Percentiles rank a stretch among this genome's conserved stretches.
Conservation (phyloP, 495 filamentous ascomycete species). For the Hyaloscypha variabilis region DNA sequence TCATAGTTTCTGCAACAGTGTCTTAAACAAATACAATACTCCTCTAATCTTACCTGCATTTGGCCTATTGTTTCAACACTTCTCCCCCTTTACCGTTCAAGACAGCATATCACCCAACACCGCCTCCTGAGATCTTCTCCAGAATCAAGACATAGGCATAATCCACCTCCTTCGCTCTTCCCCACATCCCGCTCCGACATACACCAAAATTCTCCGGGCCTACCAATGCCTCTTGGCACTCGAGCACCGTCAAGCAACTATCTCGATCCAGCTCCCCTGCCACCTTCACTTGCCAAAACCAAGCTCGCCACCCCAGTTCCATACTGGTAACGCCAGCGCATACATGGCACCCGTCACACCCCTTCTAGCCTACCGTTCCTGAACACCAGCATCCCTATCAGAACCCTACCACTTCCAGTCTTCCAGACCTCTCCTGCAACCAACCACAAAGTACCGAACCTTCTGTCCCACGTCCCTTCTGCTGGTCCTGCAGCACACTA, state of each 20-base stretch:
- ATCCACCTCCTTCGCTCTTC: not conserved
- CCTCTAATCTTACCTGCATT: conserved; percentile 2
- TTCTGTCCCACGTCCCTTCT: not conserved
- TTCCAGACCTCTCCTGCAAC: too few relatives aligned
- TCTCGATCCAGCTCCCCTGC: not conserved
- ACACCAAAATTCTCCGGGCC: conserved; percentile 1
- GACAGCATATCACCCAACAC: conserved; percentile 3
- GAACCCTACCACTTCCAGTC: too few relatives aligned
- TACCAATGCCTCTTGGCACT: not conserved
- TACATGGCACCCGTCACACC: not conserved
- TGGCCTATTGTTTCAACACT: not conserved
- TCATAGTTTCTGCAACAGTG: not conserved
- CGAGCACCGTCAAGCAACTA: not conserved
- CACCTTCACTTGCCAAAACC: not conserved
- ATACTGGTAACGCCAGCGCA: not conserved
- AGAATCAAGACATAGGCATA: not conserved
- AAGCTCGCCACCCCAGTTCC: not conserved
- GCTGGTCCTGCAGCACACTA: not conserved
- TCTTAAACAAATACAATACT: not conserved
- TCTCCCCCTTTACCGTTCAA: not conserved
- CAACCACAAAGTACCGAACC: not conserved
- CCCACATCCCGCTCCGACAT: not conserved
- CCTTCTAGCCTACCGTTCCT: not conserved
- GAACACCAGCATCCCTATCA: not conserved
- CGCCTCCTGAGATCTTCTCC: conserved; percentile 7